Percentiles rank a stretch among this genome's conserved stretches.
Evolutionary conservation across 306 rosid genomes (phyloP).

Genomic region (Vigna radiata): DNA sequence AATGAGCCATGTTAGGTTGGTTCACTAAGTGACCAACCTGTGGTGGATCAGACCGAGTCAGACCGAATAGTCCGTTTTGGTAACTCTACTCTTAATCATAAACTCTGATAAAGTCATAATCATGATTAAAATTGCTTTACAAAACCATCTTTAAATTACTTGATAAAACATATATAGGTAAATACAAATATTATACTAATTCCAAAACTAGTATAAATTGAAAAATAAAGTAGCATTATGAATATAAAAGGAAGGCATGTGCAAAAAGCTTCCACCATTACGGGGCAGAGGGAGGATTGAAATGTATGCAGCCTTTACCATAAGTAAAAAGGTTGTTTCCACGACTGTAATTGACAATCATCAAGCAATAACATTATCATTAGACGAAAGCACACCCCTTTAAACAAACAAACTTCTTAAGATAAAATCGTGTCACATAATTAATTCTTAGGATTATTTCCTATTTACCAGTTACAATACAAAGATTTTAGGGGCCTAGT

Average conservation of each 20-base stretch:
- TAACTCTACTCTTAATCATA: too few species aligned
- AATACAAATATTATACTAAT: constrained; percentile 34
- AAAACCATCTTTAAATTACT: constrained; percentile 45
- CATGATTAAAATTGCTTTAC: constrained; percentile 47
- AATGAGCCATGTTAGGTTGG: too few species aligned
- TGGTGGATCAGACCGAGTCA: too few species aligned
- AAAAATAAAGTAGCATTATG: constrained; percentile 5
- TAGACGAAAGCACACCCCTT: constrained; percentile 34
- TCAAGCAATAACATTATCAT: constrained; percentile 21
- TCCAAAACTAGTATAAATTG: constrained; percentile 23
- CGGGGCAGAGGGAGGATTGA: constrained; percentile 27
- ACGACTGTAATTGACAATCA: constrained; percentile 1
- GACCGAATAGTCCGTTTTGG: too few species aligned
- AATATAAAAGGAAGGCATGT: constrained; percentile 21
- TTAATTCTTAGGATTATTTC: constrained; percentile 22
- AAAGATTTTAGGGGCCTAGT: constrained; percentile 83
- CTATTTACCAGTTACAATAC: constrained; percentile 90
- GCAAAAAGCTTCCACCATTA: constrained; percentile 35
- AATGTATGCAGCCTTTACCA: constrained; percentile 11
- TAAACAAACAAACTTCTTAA: constrained; percentile 30
- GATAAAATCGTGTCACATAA: constrained; percentile 24
- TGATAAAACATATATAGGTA: constrained; percentile 36
- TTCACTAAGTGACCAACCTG: too few species aligned
- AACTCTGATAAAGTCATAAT: constrained; percentile 73
- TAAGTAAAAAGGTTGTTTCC: constrained; percentile 19